These are phyloP conservation scores for Silene vulgaris DNA, from an alignment of 179 eudicot species.

Conservation along the genomic window DNA sequence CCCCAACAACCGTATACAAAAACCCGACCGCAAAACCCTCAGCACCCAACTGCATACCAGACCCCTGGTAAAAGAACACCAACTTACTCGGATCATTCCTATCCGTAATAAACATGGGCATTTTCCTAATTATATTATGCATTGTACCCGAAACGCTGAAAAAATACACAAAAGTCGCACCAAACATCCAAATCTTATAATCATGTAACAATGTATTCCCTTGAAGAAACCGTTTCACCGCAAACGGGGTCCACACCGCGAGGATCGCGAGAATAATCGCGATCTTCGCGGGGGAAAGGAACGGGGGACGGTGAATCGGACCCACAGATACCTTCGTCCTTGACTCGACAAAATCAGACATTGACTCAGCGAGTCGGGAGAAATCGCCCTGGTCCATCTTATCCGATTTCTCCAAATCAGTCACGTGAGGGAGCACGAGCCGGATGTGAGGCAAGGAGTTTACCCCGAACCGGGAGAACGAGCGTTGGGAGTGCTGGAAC, in stretches of 20 bases:
- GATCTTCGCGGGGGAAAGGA: conserved; percentile 48
- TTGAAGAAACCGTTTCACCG: conserved; percentile 40
- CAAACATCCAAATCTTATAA: conserved; percentile 51
- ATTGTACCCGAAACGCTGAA: conserved; percentile 92
- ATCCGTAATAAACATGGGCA: conserved; percentile 79
- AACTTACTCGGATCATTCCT: conserved; percentile 59
- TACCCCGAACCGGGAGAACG: conserved; percentile 51
- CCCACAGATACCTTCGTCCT: conserved; percentile 44
- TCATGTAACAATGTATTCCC: conserved; percentile 69
- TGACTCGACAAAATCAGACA: conserved; percentile 59
- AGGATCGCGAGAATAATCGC: conserved; percentile 21
- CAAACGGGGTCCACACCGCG: conserved; percentile 44
- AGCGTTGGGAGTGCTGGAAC: conserved; percentile 53
- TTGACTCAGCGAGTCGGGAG: conserved; percentile 55
- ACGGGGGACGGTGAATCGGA: conserved; percentile 51
- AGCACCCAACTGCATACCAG: conserved; percentile 92
- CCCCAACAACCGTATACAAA: conserved; percentile 76
- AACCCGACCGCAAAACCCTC: conserved; percentile 85
- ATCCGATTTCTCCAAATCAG: conserved; percentile 27
- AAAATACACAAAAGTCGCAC: conserved; percentile 69
- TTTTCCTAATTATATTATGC: conserved; percentile 77
- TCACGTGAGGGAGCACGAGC: conserved; percentile 34
- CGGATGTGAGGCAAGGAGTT: conserved; percentile 62
- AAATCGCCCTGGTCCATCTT: conserved; percentile 51
- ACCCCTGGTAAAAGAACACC: conserved; percentile 78